phyloP scores from a whole-genome alignment of 192 early-diverging fungal genomes.

The Allomyces macrogynus region DNA sequence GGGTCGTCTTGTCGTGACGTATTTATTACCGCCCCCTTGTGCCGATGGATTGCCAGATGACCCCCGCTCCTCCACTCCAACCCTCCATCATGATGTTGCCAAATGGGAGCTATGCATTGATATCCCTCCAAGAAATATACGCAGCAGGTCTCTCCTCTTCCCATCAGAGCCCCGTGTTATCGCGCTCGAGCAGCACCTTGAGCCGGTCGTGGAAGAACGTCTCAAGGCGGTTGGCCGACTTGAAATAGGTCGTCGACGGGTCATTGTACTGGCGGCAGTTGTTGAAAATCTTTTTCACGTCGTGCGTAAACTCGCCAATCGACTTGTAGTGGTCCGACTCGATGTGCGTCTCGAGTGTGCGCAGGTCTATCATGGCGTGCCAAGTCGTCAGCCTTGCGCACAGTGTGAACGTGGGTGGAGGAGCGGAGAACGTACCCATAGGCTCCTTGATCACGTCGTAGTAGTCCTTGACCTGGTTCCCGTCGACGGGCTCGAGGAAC shows the following conservation, averaged over 20 bases:
- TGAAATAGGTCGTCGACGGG: conserved; percentile 59
- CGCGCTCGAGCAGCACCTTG: conserved; percentile 9
- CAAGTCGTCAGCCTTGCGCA: too few species aligned
- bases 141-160: too few species aligned
- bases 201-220: conserved; percentile 57
- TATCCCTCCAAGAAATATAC: too few species aligned
- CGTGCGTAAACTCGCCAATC: conserved; percentile 59
- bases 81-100: too few species aligned
- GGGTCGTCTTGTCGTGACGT: too few species aligned
- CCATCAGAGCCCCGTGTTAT: too few species aligned
- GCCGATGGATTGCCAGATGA: too few species aligned
- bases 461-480: conserved; percentile 78
- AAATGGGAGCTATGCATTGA: too few species aligned
- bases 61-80: too few species aligned
- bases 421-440: conserved; percentile 50
- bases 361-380: too few species aligned
- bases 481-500: conserved; percentile 76
- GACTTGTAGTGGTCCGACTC: conserved; percentile 69
- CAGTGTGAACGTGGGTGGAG: neutral
- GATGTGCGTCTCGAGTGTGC: conserved; percentile 61
- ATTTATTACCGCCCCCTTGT: too few species aligned
- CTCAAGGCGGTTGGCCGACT: conserved; percentile 55
- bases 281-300: conserved; percentile 77
- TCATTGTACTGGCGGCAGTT: conserved; percentile 87
- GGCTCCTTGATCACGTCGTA: conserved; percentile 89